These are phyloP conservation scores for Mycena chlorophos DNA, from an alignment of 768 basidiomycete species.

Conservation along the genomic window DNA sequence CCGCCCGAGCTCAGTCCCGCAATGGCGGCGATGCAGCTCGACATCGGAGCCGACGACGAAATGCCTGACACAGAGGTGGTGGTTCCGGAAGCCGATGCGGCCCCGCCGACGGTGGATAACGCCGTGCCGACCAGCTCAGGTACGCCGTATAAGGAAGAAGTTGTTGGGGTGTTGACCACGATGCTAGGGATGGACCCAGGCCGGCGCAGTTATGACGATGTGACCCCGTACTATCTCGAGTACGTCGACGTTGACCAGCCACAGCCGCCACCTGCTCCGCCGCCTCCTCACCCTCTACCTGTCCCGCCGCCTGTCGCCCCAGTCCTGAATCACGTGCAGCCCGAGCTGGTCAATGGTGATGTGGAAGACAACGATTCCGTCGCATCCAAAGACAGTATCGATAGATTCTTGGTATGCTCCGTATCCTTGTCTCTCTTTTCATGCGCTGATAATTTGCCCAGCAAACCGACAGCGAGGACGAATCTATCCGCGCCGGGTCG, in stretches of 20 bases:
- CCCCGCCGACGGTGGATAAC: background rate
- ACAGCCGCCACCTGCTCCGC: too few relatives aligned
- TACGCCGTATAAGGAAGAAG: background rate
- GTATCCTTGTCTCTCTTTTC: too few relatives aligned
- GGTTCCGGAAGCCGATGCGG: background rate
- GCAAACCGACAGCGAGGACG: too few relatives aligned
- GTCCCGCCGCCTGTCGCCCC: background rate
- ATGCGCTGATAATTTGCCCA: too few relatives aligned
- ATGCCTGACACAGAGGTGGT: background rate
- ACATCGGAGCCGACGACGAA: background rate
- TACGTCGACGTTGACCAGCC: slow-evolving; percentile 14
- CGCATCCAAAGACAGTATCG: background rate
- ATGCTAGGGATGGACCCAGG: background rate
- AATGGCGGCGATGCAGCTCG: background rate
- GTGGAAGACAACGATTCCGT: background rate
- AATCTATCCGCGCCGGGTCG: too few relatives aligned
- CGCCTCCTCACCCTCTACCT: background rate
- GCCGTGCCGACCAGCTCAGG: background rate
- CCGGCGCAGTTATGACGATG: slow-evolving; percentile 20
- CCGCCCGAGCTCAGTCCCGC: background rate
- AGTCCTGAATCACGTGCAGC: slow-evolving; percentile 1
- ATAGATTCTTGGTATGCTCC: too few relatives aligned
- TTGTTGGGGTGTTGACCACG: background rate
- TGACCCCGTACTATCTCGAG: slow-evolving; percentile 16
- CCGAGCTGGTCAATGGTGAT: background rate